Evolutionary conservation across 257 asterid species (phyloP), one percentile per base, ranked within the genome.

Genomic region (Echites panduratus): DNA sequence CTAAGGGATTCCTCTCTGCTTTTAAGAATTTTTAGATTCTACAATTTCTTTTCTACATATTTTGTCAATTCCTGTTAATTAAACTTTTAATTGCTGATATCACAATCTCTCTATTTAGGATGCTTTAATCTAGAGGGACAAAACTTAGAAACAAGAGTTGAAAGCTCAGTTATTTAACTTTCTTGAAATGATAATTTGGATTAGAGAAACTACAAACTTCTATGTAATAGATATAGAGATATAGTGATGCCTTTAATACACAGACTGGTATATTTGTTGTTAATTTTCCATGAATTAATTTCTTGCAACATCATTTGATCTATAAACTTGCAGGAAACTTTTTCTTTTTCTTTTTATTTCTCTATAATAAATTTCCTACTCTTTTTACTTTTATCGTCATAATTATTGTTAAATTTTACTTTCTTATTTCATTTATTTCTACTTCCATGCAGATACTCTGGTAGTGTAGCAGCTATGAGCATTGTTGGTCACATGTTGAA

Each of bases 401-500:
- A 44, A 41, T 47, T 16, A 20, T 26, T 44, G 14, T 20, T 50
- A n/a, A n/a, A n/a, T n/a, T n/a, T n/a, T n/a, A n/a, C 5, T 16
- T 26, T 11, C 24, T 53, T 53, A 20, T n/a, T 19, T 19, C 10
- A 2, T 8, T n/a, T 22, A 0, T 9, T 4, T 26, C 65, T 72
- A 59, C 78, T 75, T 76, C 62, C 68, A 77, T 83, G 86, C 88
- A 95, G 99, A 87, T 95, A 90, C 85, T 92, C 97, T 66, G 93
- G 98, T 68, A 91, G 96, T 75, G 88, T 95, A 65, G 98, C 99
- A 66, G 90, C 91, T 74, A 95, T 92, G 99, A 95, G 99, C 79
- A 86, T 95, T 71, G 91, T 95, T 61, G 98, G 99, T 66, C 98
- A 95, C 80, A 79, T 95, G 72, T 84, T 95, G 74, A 98, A 98